Evolutionary conservation across 108 stramenopile genomes (phyloP), one percentile per base, ranked within the genome.

Genomic region (Nitzschia putrida): DNA sequence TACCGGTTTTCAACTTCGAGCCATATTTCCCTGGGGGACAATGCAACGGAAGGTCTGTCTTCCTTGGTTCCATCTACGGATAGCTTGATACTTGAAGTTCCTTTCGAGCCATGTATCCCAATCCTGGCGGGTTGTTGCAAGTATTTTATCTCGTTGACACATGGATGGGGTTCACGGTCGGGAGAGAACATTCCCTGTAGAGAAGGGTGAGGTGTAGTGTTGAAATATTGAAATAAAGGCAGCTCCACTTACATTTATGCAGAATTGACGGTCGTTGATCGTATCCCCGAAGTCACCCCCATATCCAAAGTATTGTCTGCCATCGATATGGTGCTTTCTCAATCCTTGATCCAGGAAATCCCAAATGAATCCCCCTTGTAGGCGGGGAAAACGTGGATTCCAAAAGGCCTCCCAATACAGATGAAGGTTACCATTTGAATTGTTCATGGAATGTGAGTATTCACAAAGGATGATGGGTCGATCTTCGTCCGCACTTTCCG

Each of bases 321-420:
- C 80, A 16, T 64, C 60, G 7, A 51, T 58, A 13, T 68, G 45
- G 18, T 21, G 2, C 29, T 80, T 72, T 22, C 85, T 74, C 6
- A 85, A 61, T 16, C 95, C 96, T 70, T 97, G 97, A 77, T 97
- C 98, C 13, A 96, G 83, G 85, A 92, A 94, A 71, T 98, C 98
- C 98, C 98, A 98, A 42, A 98, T 93, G 74, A 96, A 98, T 16
- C 98, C 98, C 11, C 98, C 98, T 69, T 97, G 97, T 11, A 95
- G 69, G 0, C 92, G 64, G 21, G 88, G 89, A 21, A 73, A 70
- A 2, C 73, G 37, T 53, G 64, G 59, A 54, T 83, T 69, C 76
- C 94, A 85, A 69, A 97, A 95, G 8, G 77, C 69, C 22, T 89
- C 67, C 95, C 96, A 98, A 71, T 98, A 97, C 51, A 86, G 77